Base-by-base conservation (phyloP, 2,329 filamentous ascomycete species). In the Metarhizium rileyi region DNA sequence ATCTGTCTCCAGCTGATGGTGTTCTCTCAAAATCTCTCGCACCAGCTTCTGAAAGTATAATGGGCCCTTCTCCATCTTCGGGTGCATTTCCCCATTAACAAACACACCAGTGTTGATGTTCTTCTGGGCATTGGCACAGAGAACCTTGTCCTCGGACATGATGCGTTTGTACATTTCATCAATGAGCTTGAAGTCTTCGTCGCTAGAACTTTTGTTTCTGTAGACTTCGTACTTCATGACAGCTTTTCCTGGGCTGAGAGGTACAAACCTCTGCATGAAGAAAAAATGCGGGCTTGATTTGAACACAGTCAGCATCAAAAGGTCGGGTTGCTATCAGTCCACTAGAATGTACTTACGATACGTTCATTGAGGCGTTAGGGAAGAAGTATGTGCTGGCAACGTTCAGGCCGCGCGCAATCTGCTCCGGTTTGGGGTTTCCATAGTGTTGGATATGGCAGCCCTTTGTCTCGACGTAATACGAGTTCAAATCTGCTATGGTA, bases 151-250 rank as follows among this genome's bases (percentile, higher is more conserved):
- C 62, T 84, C 81, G 1, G 72, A 70, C 75, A 83, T 78, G 62
- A 84, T 74, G 36, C 76, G 75, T 63, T 78, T 79, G 68, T 83
- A 84, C 57, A 83, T 77, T 43, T 75, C 64, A 61, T 71, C 74
- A 62, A 83, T 78, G 47, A 69, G 63, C 14, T 71, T 63, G 59
- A 83, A 84, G 51, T 81, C 75, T 25, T 75, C 74, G 16, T 82
- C 75, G n/a, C 70, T 71, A 4, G 78, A 74, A 59, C 76, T 66
- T 60, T 77, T 79, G 70, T 83, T 78, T 52, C 77, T 72, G 69
- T 74, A 84, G 46, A 84, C 74, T 59, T 84, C 77, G 62, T 84
- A 83, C 50, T 71, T 70, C 75, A 84, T 83, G 36, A 68, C 66
- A 2, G 74, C 76, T 40, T 64, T 71, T 33, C 65, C 69, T 0